Percentiles rank a stretch among this genome's conserved stretches.
phyloP scores from a whole-genome alignment of 768 basidiomycete genomes.

The Flagelloscypha sp. region DNA sequence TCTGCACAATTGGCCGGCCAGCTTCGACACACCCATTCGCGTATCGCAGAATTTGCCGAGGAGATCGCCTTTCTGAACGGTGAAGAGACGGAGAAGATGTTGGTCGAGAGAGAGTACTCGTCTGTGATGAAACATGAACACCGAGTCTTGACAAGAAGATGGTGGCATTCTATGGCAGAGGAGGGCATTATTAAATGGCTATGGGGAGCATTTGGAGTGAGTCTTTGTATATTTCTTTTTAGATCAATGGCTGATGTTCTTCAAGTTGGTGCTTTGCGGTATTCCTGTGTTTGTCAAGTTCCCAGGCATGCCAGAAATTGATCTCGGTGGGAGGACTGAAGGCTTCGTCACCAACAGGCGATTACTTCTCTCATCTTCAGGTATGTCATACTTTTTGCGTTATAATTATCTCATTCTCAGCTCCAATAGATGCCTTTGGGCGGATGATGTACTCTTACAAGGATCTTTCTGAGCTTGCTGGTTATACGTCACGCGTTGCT shows the following conservation, averaged over 20 bases:
- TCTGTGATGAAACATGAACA: conserved; percentile 81
- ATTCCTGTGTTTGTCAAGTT: conserved; percentile 90
- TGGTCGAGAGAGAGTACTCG: conserved; percentile 84
- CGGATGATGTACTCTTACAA: conserved; percentile 97
- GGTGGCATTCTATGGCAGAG: conserved; percentile 89
- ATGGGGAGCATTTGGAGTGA: conserved; percentile 90
- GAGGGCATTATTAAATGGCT: conserved; percentile 96
- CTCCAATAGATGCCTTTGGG: conserved; percentile 73
- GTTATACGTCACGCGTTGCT: conserved; percentile 89
- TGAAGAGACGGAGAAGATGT: conserved; percentile 82
- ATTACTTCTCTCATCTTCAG: conserved; percentile 79
- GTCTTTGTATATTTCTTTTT: conserved; percentile 19
- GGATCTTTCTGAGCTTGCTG: conserved; percentile 90
- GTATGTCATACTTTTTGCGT: conserved; percentile 24
- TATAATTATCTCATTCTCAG: conserved; percentile 1
- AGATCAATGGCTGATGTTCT: conserved; percentile 7
- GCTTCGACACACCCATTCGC: conserved; percentile 85
- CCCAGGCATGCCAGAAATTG: conserved; percentile 55
- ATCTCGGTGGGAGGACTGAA: conserved; percentile 86
- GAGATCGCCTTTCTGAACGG: conserved; percentile 86
- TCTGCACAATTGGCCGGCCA: conserved; percentile 86
- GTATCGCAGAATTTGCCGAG: conserved; percentile 82
- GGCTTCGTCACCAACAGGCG: conserved; percentile 96
- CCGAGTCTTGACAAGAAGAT: conserved; percentile 64
- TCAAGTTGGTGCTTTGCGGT: conserved; percentile 75